Base-by-base conservation (phyloP, 139 green algal genomes). In the Nannochloris sp. region DNA sequence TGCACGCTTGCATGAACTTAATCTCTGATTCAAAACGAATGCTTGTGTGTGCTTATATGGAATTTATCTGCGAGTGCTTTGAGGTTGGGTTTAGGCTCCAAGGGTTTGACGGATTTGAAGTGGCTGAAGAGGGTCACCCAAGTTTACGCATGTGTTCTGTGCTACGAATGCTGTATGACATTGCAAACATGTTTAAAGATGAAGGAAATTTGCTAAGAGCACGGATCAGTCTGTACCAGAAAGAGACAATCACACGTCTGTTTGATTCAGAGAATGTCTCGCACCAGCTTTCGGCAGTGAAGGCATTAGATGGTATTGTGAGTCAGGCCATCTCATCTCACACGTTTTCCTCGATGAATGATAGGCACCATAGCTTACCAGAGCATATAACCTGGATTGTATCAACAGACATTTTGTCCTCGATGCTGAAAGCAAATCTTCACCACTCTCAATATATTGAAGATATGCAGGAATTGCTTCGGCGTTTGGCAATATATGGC, bases 361-460 rank as follows among this genome's bases (percentile, higher is more conserved):
- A 21, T 29, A 27, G 23, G 1, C 4, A 6, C 3, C 14, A 12
- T n/a, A 10, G 21, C 10, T 57, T 66, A 15, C 76, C 86, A 75
- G 64, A 44, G 4, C 56, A 68, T 3, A 62, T 81, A 23, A 34
- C 48, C 8, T 95, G 89, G 89, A 64, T 96, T 69, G 44, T 80
- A 10, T 3, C 72, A 40, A 51, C 87, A 6, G 53, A 78, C 31
- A 70, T 96, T 15, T 75, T 95, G 18, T 61, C 71, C 25, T 66
- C 74, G 57, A 75, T 96, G 57, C 73, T 96, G 57, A 75, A 82
- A 3, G 73, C 75, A 49, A 88, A 95, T 74, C 72, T 96, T 61
- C 89, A 96, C 66, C 87, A 95, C 71, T 75, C 75, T 31, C 89
- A 96, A 76, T 96, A 95, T 51, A 76, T 87, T 4, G 82, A 94